These are phyloP conservation scores for Apostasia shenzhenica DNA, from an alignment of 106 monocot species.

Conservation along the genomic window DNA sequence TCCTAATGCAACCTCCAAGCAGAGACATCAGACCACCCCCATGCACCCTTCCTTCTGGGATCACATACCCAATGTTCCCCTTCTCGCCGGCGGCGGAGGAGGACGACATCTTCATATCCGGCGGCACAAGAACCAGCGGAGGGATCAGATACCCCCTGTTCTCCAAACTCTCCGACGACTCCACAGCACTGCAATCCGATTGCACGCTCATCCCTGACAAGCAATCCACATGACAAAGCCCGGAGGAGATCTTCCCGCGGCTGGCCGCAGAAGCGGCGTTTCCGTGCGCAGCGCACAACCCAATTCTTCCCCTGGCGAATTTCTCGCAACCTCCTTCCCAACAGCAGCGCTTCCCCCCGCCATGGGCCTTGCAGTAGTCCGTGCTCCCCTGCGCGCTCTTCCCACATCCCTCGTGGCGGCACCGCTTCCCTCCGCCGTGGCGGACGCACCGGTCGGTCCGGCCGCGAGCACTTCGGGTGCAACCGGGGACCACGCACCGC, in stretches of 20 bases:
- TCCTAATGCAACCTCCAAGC: slow-evolving; percentile 63
- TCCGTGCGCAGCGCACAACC: slow-evolving; percentile 75
- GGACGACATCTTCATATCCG: slow-evolving; percentile 44
- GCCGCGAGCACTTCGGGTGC: slow-evolving; percentile 87
- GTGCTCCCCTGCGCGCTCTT: slow-evolving; percentile 99
- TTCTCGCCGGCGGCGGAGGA: slow-evolving; percentile 9
- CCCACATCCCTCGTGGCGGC: slow-evolving; percentile 52
- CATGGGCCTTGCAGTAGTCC: slow-evolving; percentile 96
- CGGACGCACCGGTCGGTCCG: slow-evolving; percentile 85
- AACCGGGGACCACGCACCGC: slow-evolving; percentile 50
- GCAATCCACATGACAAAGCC: slow-evolving; percentile 39
- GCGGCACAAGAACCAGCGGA: slow-evolving; percentile 57
- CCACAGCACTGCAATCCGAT: slow-evolving; percentile 38
- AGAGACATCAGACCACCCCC: slow-evolving; percentile 84
- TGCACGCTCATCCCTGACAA: slow-evolving; percentile 46
- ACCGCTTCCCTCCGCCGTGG: slow-evolving; percentile 94
- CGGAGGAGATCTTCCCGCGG: slow-evolving; percentile 31
- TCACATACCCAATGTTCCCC: slow-evolving; percentile 19
- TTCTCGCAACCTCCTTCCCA: slow-evolving; percentile 72
- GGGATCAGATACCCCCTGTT: slow-evolving; percentile 40
- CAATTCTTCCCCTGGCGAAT: slow-evolving; percentile 90
- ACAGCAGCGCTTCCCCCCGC: slow-evolving; percentile 78
- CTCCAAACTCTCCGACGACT: slow-evolving; percentile 24
- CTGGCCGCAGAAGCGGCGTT: slow-evolving; percentile 21
- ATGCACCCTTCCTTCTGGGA: slow-evolving; percentile 90